These are phyloP conservation scores for Plasmodium knowlesi DNA, from an alignment of 169 alveolate species.

Conservation along the genomic window DNA sequence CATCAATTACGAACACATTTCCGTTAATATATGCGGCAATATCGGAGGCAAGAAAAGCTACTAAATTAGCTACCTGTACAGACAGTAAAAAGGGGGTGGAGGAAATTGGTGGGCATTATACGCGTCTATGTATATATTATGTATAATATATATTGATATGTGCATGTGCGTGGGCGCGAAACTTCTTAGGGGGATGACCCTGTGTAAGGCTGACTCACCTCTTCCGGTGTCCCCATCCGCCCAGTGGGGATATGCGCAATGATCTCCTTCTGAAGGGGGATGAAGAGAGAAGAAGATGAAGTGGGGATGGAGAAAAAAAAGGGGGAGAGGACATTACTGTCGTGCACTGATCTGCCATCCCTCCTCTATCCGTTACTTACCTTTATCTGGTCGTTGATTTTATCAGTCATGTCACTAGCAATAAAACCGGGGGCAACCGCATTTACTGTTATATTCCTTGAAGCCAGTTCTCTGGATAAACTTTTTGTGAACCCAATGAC, in stretches of 20 bases:
- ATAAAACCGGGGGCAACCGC: conserved; percentile 91
- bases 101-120: neutral
- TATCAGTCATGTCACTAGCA: conserved; percentile 79
- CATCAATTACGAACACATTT: conserved; percentile 79
- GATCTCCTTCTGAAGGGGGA: conserved; percentile 64
- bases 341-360: neutral
- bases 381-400: conserved; percentile 76
- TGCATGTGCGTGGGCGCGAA: neutral
- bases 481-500: conserved; percentile 90
- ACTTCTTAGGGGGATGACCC: neutral
- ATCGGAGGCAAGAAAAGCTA: conserved; percentile 80
- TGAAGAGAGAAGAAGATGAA: neutral
- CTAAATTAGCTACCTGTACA: conserved; percentile 79
- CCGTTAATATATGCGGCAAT: conserved; percentile 80
- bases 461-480: conserved; percentile 92
- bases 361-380: conserved; percentile 24
- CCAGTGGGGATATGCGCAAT: conserved; percentile 78
- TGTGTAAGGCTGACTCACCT: conserved; percentile 30
- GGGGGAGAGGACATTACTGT: neutral
- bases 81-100: neutral
- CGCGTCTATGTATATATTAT: neutral
- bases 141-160: conserved; percentile 5
- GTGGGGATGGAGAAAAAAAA: neutral
- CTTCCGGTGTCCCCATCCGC: conserved; percentile 80
- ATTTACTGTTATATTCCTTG: conserved; percentile 87